Evolutionary conservation across 768 basidiomycete genomes (phyloP), one percentile per base, ranked within the genome.

Genomic region (Calvatia gigantea): DNA sequence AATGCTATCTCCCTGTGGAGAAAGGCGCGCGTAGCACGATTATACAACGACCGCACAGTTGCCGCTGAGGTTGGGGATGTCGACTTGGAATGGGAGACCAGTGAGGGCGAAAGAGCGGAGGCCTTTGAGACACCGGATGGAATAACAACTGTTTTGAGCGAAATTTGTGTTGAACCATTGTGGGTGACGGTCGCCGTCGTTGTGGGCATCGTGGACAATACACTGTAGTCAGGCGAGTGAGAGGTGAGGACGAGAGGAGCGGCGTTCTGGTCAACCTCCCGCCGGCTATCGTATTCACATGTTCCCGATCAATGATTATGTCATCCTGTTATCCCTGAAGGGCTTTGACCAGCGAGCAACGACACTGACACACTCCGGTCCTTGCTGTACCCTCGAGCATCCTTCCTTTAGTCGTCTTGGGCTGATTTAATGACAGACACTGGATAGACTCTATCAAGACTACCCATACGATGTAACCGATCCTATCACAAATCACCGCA

Each of bases 11-110:
- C 85, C 55, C 86, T 85, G 55, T 84, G 84, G 35, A 93, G 78
- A 64, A 94, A 93, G 1, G 90, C 88, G 42, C 83, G 80, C 39
- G 87, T 84, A 23, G 91, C 91, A 52, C 87, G 85, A 64, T 80
- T 77, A 70, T 93, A 91, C 46, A 93, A 74, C 8, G 86, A 81
- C 38, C 86, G 81, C 29, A 93, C 71, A 3, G 85, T 83, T 4
- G 80, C 75, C 6, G 71, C 69, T 0, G 77, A 53, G 8, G 52
- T 43, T 11, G 60, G 33, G 42, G 61, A 37, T 31, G 50, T 31
- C 11, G 57, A 27, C 7, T 46, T 31, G 5, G 41, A 31, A 4
- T 46, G 12, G 2, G 23, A 42, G 8, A 52, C 25, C 1, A 28
- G 38, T 12, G 44, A 6, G 32, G 46, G 19, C 21, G 54, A 47